Base-by-base conservation (phyloP, 23 red algal genomes). In the Gracilaria gracilis region DNA sequence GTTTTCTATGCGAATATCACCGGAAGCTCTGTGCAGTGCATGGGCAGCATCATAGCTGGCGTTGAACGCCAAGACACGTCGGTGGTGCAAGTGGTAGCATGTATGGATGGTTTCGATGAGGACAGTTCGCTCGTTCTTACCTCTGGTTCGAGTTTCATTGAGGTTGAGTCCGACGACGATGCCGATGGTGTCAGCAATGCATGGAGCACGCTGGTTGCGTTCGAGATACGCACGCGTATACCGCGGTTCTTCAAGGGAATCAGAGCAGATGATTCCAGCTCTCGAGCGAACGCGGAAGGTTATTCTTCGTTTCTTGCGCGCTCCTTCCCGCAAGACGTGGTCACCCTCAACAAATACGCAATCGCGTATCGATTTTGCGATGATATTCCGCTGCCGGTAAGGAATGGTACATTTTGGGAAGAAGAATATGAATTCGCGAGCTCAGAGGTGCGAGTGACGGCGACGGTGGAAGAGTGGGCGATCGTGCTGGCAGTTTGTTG, bases 341-440 rank as follows among this genome's bases (percentile, higher is more conserved):
- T 64, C 59, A 64, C 7, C 59, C n/a, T 64, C n/a, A 64, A 64
- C 59, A 64, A 64, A 17, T 64, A 64, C 59, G 59, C 59, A 6
- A 64, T 64, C 17, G 59, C 17, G 28, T 64, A 64, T 31, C 59
- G 59, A 27, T 27, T 27, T 64, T 64, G 59, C 59, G 28, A 64
- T n/a, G n/a, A 64, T 6, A 27, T 64, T n/a, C 28, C 59, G 7
- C 7, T 64, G 21, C 8, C 59, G n/a, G 21, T 31, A 27, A 6
- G 17, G 4, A 64, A 64, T 64, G n/a, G n/a, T 20, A 31, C 21
- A 64, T 64, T 17, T 4, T 64, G 59, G 59, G 59, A 27, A 8
- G 59, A 64, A 31, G 28, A 31, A n/a, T 27, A 27, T 20, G n/a
- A n/a, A 27, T 64, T 64, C 59, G 21, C 21, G 8, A n/a, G 59